Evolutionary conservation across 208 protist genomes (phyloP).

Genomic region (Porcisia deanei): DNA sequence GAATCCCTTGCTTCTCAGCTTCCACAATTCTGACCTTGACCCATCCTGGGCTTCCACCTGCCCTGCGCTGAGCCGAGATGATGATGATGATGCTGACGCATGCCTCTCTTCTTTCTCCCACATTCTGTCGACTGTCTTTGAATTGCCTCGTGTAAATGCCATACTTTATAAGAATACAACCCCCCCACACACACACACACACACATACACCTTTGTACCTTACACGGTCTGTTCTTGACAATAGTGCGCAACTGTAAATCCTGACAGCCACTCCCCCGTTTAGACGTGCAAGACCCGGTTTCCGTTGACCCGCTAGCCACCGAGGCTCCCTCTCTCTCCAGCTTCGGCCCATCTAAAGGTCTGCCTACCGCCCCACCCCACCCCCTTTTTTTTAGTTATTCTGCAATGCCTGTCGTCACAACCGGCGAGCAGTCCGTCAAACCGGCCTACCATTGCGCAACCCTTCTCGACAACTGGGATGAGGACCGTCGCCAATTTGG

Average conservation of each 20-base stretch:
- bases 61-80: neutral
- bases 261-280: neutral
- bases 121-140: neutral
- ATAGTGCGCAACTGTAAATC: neutral
- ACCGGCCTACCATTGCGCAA: conserved; percentile 85
- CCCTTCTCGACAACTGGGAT: conserved; percentile 86
- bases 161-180: neutral
- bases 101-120: neutral
- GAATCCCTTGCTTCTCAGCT: neutral
- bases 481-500: conserved; percentile 70
- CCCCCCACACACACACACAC: neutral
- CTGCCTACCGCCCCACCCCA: neutral
- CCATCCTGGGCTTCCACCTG: neutral
- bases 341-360: neutral
- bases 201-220: neutral
- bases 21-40: neutral
- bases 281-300: too few relatives aligned
- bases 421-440: conserved; percentile 44
- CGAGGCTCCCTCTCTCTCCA: too few relatives aligned
- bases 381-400: conserved; percentile 15
- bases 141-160: neutral
- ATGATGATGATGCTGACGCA: neutral
- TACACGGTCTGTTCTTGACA: neutral
- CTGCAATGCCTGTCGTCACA: conserved; percentile 23
- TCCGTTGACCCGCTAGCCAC: neutral